Evolutionary conservation across 129 eudicot genomes (phyloP).

Genomic region (Helichrysum umbraculigerum): DNA sequence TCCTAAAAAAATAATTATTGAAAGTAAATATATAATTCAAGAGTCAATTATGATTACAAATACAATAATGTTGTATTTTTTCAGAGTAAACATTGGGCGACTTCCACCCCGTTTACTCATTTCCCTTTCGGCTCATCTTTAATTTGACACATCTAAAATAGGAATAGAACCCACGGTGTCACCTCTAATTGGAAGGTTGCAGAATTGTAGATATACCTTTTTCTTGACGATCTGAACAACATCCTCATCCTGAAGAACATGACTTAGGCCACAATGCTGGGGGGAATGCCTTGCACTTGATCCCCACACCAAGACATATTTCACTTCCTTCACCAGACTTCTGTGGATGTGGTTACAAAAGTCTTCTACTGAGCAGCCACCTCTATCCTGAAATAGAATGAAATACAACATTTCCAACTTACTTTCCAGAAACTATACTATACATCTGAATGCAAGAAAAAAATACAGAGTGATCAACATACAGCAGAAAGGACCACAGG

Average conservation of each 20-base stretch:
- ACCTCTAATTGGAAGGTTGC: neutral
- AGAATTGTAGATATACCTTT: constrained; percentile 50
- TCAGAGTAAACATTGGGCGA: neutral
- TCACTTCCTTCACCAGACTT: constrained; percentile 88
- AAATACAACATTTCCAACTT: neutral
- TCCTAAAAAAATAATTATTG: no score
- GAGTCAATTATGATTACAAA: neutral
- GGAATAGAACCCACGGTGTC: neutral
- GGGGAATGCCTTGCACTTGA: constrained; percentile 96
- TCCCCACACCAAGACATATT: constrained; percentile 95
- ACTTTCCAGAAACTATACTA: neutral
- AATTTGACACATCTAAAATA: neutral
- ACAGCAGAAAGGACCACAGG: constrained; percentile 97
- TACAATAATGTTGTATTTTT: neutral
- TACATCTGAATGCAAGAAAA: neutral
- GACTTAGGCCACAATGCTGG: constrained; percentile 93
- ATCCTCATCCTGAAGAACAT: constrained; percentile 90
- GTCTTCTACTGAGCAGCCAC: constrained; percentile 94
- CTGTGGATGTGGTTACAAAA: constrained; percentile 93
- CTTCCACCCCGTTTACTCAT: neutral
- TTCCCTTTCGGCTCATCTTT: neutral
- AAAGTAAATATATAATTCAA: neutral
- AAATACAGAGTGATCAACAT: constrained; percentile 35
- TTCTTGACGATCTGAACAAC: constrained; percentile 98
- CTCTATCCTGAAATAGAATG: constrained; percentile 74